These are phyloP conservation scores for Candida glaebosa DNA, from an alignment of 805 yeast genomes.

Conservation along the genomic window DNA sequence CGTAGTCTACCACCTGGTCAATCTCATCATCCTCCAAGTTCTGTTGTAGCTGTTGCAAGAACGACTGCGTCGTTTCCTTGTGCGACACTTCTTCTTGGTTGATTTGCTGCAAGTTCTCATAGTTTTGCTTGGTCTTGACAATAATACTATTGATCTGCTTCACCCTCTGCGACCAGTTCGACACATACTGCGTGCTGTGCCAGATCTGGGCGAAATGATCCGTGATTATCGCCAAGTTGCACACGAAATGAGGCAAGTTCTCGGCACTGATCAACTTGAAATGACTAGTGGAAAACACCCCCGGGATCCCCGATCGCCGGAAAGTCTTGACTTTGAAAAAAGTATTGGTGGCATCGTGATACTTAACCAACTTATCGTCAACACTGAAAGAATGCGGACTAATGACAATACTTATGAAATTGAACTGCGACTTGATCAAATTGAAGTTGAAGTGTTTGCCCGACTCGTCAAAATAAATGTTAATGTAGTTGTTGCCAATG, in stretches of 20 bases:
- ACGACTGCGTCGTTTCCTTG: constrained; percentile 25
- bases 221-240: constrained; percentile 64
- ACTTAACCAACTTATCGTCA: constrained; percentile 1
- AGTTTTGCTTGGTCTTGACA: constrained; percentile 24
- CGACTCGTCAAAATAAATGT: constrained; percentile 77
- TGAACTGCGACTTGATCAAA: constrained; percentile 72
- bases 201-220: constrained; percentile 73
- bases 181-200: constrained; percentile 54
- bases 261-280: constrained; percentile 63
- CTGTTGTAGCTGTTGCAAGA: constrained; percentile 27
- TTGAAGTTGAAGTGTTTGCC: constrained; percentile 64
- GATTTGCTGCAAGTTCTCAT: constrained; percentile 22
- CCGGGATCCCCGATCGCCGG: constrained; percentile 70
- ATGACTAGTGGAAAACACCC: constrained; percentile 71
- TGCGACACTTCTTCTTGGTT: constrained; percentile 11
- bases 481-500: constrained; percentile 82
- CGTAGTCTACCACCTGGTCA: constrained; percentile 23
- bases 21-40: constrained; percentile 12
- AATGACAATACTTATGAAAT: constrained; percentile 75
- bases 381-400: constrained; percentile 49
- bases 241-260: constrained; percentile 58
- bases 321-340: constrained; percentile 61
- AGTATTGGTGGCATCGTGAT: constrained; percentile 11
- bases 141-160: constrained; percentile 45
- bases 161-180: constrained; percentile 68